A percentile compares a stretch with the other conserved stretches of the same genome.
Conservation (phyloP, 164 flowering plant genomes). For the Kingdonia uniflora region DNA sequence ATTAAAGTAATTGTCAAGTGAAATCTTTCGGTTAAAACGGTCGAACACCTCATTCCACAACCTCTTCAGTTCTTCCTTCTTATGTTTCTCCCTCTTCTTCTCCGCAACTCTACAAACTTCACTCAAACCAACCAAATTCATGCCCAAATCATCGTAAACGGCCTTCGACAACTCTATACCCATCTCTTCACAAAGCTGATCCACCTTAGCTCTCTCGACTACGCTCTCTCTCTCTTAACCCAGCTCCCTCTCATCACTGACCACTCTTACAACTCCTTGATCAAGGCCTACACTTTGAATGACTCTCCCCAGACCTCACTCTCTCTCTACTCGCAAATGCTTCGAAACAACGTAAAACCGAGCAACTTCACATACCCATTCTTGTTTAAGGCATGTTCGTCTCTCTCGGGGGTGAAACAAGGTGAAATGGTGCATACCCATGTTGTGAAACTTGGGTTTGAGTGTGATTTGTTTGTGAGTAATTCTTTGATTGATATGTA, state of each 20-base stretch:
- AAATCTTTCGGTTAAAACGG: no score
- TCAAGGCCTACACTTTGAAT: constrained; percentile 14
- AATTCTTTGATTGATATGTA: constrained; percentile 22
- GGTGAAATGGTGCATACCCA: constrained; percentile 23
- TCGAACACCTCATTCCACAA: no score
- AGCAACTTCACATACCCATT: constrained; percentile 27
- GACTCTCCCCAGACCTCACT: constrained; percentile 16
- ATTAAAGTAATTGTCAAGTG: no score
- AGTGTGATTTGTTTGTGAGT: constrained; percentile 10
- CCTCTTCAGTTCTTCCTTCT: no score
- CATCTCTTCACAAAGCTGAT: constrained; percentile 19
- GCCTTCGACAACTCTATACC: constrained; percentile 10
- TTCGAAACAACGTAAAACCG: constrained; percentile 10
- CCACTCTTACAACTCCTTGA: constrained; percentile 22
- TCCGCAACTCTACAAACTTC: constrained; percentile 10
- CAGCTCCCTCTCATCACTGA: constrained; percentile 17
- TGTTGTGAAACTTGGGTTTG: constrained; percentile 18
- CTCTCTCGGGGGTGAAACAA: neutral
- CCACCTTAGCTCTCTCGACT: constrained; percentile 13
- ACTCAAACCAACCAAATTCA: constrained; percentile 24
- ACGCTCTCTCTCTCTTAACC: constrained; percentile 19
- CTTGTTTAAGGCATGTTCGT: constrained; percentile 24
- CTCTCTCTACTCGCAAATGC: constrained; percentile 18
- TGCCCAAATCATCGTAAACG: constrained; percentile 19
- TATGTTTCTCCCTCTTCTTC: no score